Evolutionary conservation across 164 flowering plant species (phyloP).

Genomic region (Vitis cinerea): DNA sequence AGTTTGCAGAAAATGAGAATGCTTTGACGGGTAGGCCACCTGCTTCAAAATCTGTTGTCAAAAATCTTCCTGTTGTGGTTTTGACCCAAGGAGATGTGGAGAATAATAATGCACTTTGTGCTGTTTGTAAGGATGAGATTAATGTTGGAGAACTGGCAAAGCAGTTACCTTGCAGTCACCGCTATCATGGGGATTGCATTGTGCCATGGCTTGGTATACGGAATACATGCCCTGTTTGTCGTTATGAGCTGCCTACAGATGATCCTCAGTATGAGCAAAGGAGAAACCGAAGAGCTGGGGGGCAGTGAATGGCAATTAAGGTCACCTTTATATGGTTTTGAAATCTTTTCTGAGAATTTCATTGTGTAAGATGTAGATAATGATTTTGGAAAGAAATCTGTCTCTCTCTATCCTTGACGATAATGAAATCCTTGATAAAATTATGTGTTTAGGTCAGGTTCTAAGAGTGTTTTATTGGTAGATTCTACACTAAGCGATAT

Average conservation of each 20-base stretch:
- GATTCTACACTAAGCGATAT: slow-evolving; percentile 1
- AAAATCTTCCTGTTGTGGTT: slow-evolving; percentile 38
- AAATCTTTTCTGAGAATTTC: slow-evolving; percentile 10
- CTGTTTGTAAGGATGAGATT: slow-evolving; percentile 62
- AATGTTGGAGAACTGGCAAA: slow-evolving; percentile 42
- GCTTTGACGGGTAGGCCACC: slow-evolving; percentile 35
- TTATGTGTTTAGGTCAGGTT: slow-evolving; percentile 3
- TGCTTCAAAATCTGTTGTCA: slow-evolving; percentile 40
- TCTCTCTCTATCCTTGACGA: slow-evolving; percentile 1
- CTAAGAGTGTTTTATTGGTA: slow-evolving; percentile 3
- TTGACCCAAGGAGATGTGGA: slow-evolving; percentile 34
- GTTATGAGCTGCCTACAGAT: slow-evolving; percentile 60
- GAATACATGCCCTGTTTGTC: slow-evolving; percentile 68
- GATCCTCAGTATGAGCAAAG: slow-evolving; percentile 54
- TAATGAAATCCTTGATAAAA: slow-evolving; percentile 2
- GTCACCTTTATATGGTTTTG: slow-evolving; percentile 4
- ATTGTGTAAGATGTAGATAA: slow-evolving; percentile 18
- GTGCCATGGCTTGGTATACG: slow-evolving; percentile 55
- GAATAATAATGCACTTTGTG: slow-evolving; percentile 38
- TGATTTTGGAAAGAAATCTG: slow-evolving; percentile 3
- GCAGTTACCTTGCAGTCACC: slow-evolving; percentile 52
- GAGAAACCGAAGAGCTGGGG: slow-evolving; percentile 24
- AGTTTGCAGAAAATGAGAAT: slow-evolving; percentile 43
- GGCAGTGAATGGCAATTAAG: slow-evolving; percentile 13
- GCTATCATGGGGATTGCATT: slow-evolving; percentile 62